phyloP scores from a whole-genome alignment of 2,329 filamentous ascomycete genomes.

The Cercospora berteroae region DNA sequence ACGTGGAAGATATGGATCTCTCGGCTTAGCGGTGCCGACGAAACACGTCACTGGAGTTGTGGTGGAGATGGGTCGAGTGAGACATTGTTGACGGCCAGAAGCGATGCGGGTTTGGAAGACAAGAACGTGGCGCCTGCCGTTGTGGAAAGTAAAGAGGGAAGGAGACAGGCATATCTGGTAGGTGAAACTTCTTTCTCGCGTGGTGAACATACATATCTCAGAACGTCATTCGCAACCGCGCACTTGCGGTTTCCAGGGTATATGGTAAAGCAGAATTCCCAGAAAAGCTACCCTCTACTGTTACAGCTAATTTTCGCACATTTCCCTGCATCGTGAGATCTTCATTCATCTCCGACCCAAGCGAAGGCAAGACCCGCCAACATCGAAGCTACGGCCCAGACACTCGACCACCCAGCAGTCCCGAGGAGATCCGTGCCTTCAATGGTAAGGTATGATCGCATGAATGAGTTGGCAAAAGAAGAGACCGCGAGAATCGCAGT shows the following conservation, averaged over 20 bases:
- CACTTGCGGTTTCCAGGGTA: conserved; percentile 5
- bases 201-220: neutral
- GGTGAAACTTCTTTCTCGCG: neutral
- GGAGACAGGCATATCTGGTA: neutral
- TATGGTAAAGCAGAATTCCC: conserved; percentile 5
- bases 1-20: neutral
- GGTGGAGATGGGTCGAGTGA: conserved; percentile 12
- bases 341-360: conserved; percentile 48
- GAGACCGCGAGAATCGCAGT: conserved; percentile 51
- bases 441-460: conserved; percentile 66
- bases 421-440: conserved; percentile 68
- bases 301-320: neutral
- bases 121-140: neutral
- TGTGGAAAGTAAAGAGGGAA: neutral
- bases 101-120: neutral
- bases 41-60: conserved; percentile 11
- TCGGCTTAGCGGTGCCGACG: neutral
- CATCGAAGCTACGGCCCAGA: conserved; percentile 69
- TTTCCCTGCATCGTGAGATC: neutral
- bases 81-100: conserved; percentile 6
- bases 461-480: conserved; percentile 55
- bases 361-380: conserved; percentile 58
- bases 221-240: neutral
- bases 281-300: conserved; percentile 1
- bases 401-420: conserved; percentile 66